phyloP scores from a whole-genome alignment of 2,329 filamentous ascomycete genomes.

The Pseudocercospora pini-densiflorae region DNA sequence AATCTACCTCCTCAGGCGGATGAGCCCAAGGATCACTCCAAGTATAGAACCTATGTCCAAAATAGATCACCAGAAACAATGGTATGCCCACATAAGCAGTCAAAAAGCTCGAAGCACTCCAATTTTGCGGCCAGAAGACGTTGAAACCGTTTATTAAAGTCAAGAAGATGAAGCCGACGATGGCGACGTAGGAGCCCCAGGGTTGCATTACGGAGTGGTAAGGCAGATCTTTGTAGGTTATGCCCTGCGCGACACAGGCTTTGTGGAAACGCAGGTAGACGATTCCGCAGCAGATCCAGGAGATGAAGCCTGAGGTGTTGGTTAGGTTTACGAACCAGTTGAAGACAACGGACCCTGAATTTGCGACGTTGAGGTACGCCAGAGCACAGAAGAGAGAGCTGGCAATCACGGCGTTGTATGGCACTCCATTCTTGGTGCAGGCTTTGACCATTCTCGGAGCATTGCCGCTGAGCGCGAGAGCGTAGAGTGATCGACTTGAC shows the following conservation, averaged over 20 bases:
- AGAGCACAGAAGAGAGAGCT: slow-evolving; percentile 52
- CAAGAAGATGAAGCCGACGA: slow-evolving; percentile 65
- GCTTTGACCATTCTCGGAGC: slow-evolving; percentile 60
- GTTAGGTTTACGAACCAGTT: slow-evolving; percentile 74
- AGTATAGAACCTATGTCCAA: slow-evolving; percentile 55
- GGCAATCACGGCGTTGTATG: slow-evolving; percentile 52
- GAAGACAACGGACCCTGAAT: slow-evolving; percentile 54
- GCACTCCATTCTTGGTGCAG: slow-evolving; percentile 65
- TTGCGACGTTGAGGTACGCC: slow-evolving; percentile 55
- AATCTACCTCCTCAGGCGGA: slow-evolving; percentile 55
- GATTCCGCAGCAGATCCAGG: slow-evolving; percentile 59
- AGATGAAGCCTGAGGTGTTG: slow-evolving; percentile 60
- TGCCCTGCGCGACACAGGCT: slow-evolving; percentile 59
- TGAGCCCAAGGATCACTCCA: slow-evolving; percentile 58
- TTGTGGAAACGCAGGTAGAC: slow-evolving; percentile 65
- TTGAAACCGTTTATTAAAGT: slow-evolving; percentile 76
- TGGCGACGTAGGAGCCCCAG: slow-evolving; percentile 66
- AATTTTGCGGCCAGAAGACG: slow-evolving; percentile 70
- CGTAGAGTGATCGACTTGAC: slow-evolving; percentile 57
- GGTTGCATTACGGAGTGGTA: slow-evolving; percentile 63
- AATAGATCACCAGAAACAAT: slow-evolving; percentile 62
- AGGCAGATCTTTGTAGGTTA: slow-evolving; percentile 54
- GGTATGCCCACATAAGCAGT: slow-evolving; percentile 66
- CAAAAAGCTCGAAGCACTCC: slow-evolving; percentile 66
- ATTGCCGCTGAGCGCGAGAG: slow-evolving; percentile 65